These are phyloP conservation scores for thale cress (Arabidopsis thaliana) DNA, from an alignment of 345 rosid species.

Conservation along the genomic window TAIR10.1 NC_003071.7:7649001-7649500, in stretches of 20 bases:
- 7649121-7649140: constrained; percentile 20
- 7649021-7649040: constrained; percentile 30
- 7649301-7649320: constrained; percentile 64
- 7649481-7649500: constrained; percentile 28
- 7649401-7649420: constrained; percentile 27
- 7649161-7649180: background rate
- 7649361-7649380: constrained; percentile 55
- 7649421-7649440: constrained; percentile 11
- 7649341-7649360: constrained; percentile 79
- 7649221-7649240: constrained; percentile 52
- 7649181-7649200: constrained; percentile 58
- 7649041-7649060: background rate
- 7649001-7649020: constrained; percentile 61
- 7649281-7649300: constrained; percentile 50
- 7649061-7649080: background rate
- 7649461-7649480: constrained; percentile 21
- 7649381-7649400: constrained; percentile 34
- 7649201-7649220: constrained; percentile 55
- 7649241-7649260: constrained; percentile 48
- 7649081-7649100: constrained; percentile 8
- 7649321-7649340: constrained; percentile 64
- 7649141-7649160: background rate
- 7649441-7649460: constrained; percentile 23
- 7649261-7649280: constrained; percentile 45
- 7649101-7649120: background rate